Evolutionary conservation across 306 rosid genomes (phyloP).

Genomic region (Pachyrhizus erosus): DNA sequence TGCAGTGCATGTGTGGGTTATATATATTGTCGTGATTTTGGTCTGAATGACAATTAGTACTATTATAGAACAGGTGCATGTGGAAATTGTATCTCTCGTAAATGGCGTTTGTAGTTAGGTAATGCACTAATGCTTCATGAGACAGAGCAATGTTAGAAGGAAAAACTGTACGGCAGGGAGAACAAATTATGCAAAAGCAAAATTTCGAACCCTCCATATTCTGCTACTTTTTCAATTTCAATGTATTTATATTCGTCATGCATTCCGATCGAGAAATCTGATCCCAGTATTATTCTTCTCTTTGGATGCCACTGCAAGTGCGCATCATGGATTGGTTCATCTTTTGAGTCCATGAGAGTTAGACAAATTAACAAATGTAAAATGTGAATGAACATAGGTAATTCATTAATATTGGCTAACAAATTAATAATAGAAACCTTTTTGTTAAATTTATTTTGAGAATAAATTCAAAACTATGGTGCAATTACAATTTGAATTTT

Average conservation of each 20-base stretch:
- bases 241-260: background rate
- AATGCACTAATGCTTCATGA: constrained; percentile 19
- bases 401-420: too few species aligned
- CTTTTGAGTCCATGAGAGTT: background rate
- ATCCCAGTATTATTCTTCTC: background rate
- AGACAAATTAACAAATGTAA: background rate
- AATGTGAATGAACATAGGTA: background rate
- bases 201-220: background rate
- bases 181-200: constrained; percentile 8
- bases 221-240: background rate
- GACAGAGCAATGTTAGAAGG: background rate
- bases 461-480: too few species aligned
- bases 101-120: constrained; percentile 27
- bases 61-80: constrained; percentile 29
- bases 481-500: too few species aligned
- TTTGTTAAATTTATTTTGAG: too few species aligned
- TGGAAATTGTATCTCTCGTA: constrained; percentile 32
- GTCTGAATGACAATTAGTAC: constrained; percentile 19
- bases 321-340: background rate
- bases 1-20: constrained; percentile 28
- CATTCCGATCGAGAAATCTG: constrained; percentile 1
- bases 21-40: constrained; percentile 20
- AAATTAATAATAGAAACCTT: too few species aligned
- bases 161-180: background rate
- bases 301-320: background rate